Base-by-base conservation (phyloP, 2,329 filamentous ascomycete genomes). In the Coleophoma crateriformis region DNA sequence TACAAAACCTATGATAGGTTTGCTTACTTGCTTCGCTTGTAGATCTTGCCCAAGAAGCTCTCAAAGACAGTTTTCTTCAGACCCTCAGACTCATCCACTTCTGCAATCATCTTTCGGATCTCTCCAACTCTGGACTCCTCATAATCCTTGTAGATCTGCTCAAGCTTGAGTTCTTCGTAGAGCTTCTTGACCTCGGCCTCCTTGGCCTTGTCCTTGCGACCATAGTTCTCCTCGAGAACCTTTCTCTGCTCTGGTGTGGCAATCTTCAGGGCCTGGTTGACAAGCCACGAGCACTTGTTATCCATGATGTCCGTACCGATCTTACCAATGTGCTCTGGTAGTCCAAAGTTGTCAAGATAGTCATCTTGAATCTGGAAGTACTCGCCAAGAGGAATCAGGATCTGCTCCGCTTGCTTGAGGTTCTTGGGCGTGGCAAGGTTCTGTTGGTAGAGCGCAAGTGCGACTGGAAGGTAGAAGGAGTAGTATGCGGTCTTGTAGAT, bases 401-500 rank as follows among this genome's bases (percentile, higher is more conserved):
- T 96, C 58, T 91, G 84, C 69, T 94, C 82, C 41, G 90, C 87
- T 65, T 88, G 86, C 73, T 92, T 86, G 53, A 99, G 83, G 76
- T 96, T 97, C 72, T 87, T 82, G 27, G 85, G 82, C 8, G 90
- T 94, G 19, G 92, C 94, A 53, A 91, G 78, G 65, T 90, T 85
- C 59, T 91, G 82, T 72, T 90, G 87, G 76, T 92, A 78, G 61
- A 99, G 78, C 5, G 94, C 89, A 41, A 99, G 81, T 10, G 90
- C 92, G 49, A 99, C 90, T 51, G 94, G 94, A 13, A 99, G 86
- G 75, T 97, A 97, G 80, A 99, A 99, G 65, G 88, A 95, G 79
- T 99, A 99, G 78, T 95, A 99, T 46, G 94, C 91, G 20, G 94
- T 99, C 84, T 99, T 99, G 84, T 95, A 97, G 72, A 95, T 88